Evolutionary conservation across 2,329 filamentous ascomycete species (phyloP).

Genomic region (Mycosphaerella sp.): DNA sequence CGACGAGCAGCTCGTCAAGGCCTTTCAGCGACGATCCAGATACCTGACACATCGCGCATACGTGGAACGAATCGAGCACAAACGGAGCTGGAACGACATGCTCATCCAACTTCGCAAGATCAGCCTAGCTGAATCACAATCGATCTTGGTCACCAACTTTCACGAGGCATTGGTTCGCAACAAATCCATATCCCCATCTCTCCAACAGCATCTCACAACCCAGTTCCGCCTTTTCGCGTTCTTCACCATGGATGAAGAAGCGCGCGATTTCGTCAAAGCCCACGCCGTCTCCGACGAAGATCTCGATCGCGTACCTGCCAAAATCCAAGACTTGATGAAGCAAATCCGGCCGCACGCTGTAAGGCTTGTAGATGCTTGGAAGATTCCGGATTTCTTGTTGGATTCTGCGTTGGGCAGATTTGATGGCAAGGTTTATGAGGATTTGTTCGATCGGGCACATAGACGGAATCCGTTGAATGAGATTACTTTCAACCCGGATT

Average conservation of each 20-base stretch:
- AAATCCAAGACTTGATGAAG: conserved; percentile 44
- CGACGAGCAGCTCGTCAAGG: conserved; percentile 39
- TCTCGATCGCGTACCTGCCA: conserved; percentile 38
- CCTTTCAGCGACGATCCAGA: conserved; percentile 43
- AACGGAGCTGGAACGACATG: conserved; percentile 45
- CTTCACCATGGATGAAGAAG: conserved; percentile 43
- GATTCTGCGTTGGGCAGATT: conserved; percentile 48
- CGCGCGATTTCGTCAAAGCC: conserved; percentile 43
- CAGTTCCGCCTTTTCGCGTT: conserved; percentile 47
- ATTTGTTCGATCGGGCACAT: conserved; percentile 48
- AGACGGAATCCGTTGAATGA: conserved; percentile 47
- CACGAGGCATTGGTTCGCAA: conserved; percentile 32
- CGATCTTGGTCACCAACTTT: conserved; percentile 46
- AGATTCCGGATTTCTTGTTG: conserved; percentile 48
- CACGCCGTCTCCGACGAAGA: conserved; percentile 39
- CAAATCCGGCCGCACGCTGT: conserved; percentile 48
- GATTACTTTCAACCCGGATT: conserved; percentile 47
- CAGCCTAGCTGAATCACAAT: conserved; percentile 44
- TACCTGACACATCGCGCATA: conserved; percentile 42
- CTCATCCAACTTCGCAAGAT: conserved; percentile 41
- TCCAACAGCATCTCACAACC: conserved; percentile 35
- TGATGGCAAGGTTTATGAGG: conserved; percentile 51
- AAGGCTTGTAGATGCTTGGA: conserved; percentile 48
- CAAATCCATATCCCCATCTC: conserved; percentile 26
- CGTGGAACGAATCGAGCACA: conserved; percentile 41